Evolutionary conservation across 1,284 basidiomycete genomes (phyloP), one percentile per base, ranked within the genome.

Genomic region (Puccinia novopanici): DNA sequence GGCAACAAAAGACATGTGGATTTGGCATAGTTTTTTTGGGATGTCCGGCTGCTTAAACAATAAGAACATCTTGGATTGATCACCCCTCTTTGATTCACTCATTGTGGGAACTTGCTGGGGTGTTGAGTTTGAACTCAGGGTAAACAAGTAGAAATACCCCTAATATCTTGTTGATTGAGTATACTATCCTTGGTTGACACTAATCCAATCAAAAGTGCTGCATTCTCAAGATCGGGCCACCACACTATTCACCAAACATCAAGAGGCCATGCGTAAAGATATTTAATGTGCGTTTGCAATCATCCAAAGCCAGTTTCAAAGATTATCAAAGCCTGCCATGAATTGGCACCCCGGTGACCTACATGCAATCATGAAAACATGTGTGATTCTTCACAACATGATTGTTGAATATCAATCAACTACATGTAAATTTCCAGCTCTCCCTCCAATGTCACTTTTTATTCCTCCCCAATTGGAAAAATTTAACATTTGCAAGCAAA

Each of bases 151-250:
- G 37, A 75, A n/a, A n/a, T 40, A 61, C 48, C 54, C 27, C 34
- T 42, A 75, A n/a, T 75, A 75, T 30, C 59, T 75, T 24, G 55
- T 50, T 24, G 59, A 75, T 65, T 9, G 74, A 6, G 65, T 75
- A 57, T 63, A 75, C 59, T 59, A 57, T 9, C n/a, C 34, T 10
- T 75, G 74, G 55, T 57, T 24, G 15, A 61, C 57, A 17, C 17
- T 61, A 17, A 61, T 61, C 30, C 27, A 61, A 61, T 61, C 57
- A 13, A 61, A 61, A 19, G 2, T 10, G 8, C 30, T 61, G 2
- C 2, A 1, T 17, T 34, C 57, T 34, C n/a, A 61, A 6, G 55
- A 57, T 8, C 5, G 22, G 5, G n/a, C n/a, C 8, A 57, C 55
- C 5, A 1, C 48, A 27, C 2, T 12, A 6, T 73, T 73, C 10